Conservation (phyloP, 768 basidiomycete genomes). For the Trametes cubensis region DNA sequence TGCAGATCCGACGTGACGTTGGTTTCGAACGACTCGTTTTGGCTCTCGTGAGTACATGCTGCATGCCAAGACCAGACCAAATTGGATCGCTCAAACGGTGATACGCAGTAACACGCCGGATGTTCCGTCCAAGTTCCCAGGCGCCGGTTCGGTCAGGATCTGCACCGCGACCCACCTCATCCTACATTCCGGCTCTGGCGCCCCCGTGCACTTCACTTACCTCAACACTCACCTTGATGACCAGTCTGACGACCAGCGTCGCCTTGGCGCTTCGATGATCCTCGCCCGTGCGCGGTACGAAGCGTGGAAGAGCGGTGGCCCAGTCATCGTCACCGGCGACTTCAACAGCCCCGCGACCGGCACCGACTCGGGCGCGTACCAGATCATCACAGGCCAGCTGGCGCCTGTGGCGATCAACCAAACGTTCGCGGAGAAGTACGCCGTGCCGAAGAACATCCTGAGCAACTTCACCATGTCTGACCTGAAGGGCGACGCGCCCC, state of each 20-base stretch:
- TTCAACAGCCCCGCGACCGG: slow-evolving; percentile 56
- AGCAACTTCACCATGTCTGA: slow-evolving; percentile 47
- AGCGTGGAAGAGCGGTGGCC: slow-evolving; percentile 40
- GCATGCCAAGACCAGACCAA: neutral
- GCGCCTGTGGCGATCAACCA: slow-evolving; percentile 45
- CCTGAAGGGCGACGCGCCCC: slow-evolving; percentile 45
- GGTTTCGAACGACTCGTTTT: slow-evolving; percentile 51
- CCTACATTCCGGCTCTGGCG: slow-evolving; percentile 20
- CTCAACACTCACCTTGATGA: slow-evolving; percentile 62
- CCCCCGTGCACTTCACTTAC: slow-evolving; percentile 38
- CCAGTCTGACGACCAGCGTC: slow-evolving; percentile 53
- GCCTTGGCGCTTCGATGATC: slow-evolving; percentile 53
- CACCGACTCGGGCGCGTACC: slow-evolving; percentile 51
- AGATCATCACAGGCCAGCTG: slow-evolving; percentile 48
- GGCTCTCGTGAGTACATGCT: slow-evolving; percentile 52
- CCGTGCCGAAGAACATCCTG: slow-evolving; percentile 37
- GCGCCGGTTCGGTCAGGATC: slow-evolving; percentile 52
- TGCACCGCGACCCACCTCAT: slow-evolving; percentile 50
- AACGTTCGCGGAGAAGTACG: slow-evolving; percentile 46
- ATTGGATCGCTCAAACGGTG: neutral
- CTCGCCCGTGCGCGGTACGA: slow-evolving; percentile 54
- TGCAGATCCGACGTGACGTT: slow-evolving; percentile 40
- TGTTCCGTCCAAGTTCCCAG: slow-evolving; percentile 51
- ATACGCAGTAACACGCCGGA: slow-evolving; percentile 47
- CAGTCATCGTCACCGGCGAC: slow-evolving; percentile 56